Evolutionary conservation across 176 grass and related monocot species (phyloP).

Genomic region (Alloteropsis semialata): DNA sequence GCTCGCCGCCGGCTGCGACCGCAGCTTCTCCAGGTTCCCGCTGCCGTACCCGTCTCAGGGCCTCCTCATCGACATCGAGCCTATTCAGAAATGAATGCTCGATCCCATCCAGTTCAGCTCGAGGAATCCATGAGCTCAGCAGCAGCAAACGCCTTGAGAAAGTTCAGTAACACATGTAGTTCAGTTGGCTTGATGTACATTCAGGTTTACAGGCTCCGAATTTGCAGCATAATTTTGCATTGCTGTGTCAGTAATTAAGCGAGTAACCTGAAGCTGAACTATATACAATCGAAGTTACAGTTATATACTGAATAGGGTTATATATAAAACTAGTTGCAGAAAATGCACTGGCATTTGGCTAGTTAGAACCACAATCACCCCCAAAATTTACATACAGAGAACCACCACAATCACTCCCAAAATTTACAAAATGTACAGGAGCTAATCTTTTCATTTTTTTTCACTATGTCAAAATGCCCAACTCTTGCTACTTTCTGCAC

Average conservation of each 20-base stretch:
- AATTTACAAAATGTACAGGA: constrained; percentile 39
- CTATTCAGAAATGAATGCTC: neutral
- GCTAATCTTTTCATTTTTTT: neutral
- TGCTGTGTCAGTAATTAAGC: neutral
- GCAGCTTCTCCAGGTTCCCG: neutral
- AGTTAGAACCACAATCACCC: no score
- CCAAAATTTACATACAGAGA: constrained; percentile 26
- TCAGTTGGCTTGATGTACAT: neutral
- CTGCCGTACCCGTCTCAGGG: neutral
- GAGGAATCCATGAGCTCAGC: neutral
- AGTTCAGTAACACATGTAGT: neutral
- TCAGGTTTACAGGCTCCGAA: neutral
- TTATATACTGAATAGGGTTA: neutral
- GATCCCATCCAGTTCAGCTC: neutral
- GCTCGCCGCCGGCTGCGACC: constrained; percentile 2
- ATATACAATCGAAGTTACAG: neutral
- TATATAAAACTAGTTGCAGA: neutral
- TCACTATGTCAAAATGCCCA: neutral
- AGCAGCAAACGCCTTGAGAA: neutral
- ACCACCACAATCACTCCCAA: neutral
- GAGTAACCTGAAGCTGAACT: neutral
- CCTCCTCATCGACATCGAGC: neutral
- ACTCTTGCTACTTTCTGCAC: neutral
- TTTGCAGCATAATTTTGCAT: neutral
- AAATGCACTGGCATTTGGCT: neutral